Base-by-base conservation (phyloP, 192 early-diverging fungal species). In the Entrophospora sp. region DNA sequence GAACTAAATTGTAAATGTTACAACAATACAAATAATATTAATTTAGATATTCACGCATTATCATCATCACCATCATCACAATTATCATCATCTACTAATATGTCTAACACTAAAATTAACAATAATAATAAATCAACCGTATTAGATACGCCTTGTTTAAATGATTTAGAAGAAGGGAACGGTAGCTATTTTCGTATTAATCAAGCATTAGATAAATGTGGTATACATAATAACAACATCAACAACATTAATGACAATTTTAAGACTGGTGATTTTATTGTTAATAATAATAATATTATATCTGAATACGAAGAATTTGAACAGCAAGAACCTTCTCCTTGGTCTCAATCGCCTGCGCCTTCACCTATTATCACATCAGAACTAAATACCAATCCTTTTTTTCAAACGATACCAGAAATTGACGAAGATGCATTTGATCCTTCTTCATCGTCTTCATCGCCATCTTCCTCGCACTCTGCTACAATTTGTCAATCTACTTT, bases 381-480 rank as follows among this genome's bases (percentile, higher is more conserved):
- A 42, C 71, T 77, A n/a, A 73, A 80, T n/a, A 67, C 76, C 16
- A 83, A 83, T 53, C 79, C 79, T 2, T 80, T 83, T 53, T 83
- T 79, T 62, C 79, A 77, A 55, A 60, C 75, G 1, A 27, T 71
- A 9, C 77, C 79, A 22, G 69, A 71, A 18, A 83, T 80, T 44
- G 81, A 83, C 37, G 78, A 83, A 20, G 77, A 79, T 20, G 72
- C 81, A 32, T 83, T 83, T 59, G 77, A 83, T 48, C 81, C 81
- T 1, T 38, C 58, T 16, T 66, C 70, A 7, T 25, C 70, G 12
- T 57, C 60, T 35, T 69, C 69, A 31, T 68, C 69, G 16, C 49
- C 66, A 25, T 18, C 28, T 69, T 22, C 69, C 68, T 12, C 31
- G 14, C 22, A 60, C 42, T 24, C 44, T 7, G 13, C 16, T 9